Evolutionary conservation across 179 eudicot genomes (phyloP).

Genomic region (Beta lomatogona): DNA sequence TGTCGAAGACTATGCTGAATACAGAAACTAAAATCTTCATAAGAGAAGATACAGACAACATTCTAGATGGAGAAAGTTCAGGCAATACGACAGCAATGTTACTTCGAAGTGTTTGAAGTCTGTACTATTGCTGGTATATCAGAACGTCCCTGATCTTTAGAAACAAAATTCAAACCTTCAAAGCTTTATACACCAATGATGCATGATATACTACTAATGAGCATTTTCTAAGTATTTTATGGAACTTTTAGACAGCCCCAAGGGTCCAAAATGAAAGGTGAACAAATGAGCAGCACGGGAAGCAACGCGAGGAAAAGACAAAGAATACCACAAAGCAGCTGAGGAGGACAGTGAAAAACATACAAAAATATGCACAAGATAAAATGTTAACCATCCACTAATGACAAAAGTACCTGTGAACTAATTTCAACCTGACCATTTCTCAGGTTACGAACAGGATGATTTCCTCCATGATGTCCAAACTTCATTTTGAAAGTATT

Average conservation of each 20-base stretch:
- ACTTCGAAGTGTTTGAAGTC: background rate
- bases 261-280: background rate
- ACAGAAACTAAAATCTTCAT: too few relatives aligned
- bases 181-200: background rate
- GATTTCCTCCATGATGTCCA: conserved; percentile 99
- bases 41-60: background rate
- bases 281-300: background rate
- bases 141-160: background rate
- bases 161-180: background rate
- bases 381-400: background rate
- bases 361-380: background rate
- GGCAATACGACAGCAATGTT: background rate
- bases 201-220: background rate
- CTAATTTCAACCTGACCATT: conserved; percentile 89
- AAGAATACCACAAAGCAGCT: background rate
- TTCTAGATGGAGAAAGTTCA: background rate
- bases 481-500: conserved; percentile 95
- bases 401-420: conserved; percentile 62
- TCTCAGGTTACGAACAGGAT: conserved; percentile 78
- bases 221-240: background rate
- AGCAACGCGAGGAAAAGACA: background rate
- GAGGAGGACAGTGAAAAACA: background rate
- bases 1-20: background rate
- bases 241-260: background rate
- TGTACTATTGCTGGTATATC: background rate